Conservation (phyloP, 1,284 basidiomycete genomes). For the Malassezia caprae region DNA sequence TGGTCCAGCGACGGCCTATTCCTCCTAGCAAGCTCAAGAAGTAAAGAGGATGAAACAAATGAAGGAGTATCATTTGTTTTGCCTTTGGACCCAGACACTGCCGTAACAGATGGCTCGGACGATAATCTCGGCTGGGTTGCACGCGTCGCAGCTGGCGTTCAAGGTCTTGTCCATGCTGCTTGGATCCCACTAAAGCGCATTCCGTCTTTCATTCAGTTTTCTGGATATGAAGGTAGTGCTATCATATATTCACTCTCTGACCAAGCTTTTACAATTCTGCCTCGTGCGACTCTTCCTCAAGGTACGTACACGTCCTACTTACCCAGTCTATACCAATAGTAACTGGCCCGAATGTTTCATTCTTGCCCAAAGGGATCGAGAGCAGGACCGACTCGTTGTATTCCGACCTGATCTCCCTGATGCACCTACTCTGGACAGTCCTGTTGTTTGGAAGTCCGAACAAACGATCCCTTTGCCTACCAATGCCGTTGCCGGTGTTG, state of each 20-base stretch:
- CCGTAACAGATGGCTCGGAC: slow-evolving; percentile 32
- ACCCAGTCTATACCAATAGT: background rate
- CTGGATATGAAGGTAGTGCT: background rate
- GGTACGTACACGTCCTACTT: background rate
- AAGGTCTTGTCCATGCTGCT: slow-evolving; percentile 26
- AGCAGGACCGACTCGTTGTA: background rate
- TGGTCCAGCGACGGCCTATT: slow-evolving; percentile 38
- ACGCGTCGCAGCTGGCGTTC: slow-evolving; percentile 27
- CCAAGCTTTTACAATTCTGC: slow-evolving; percentile 7
- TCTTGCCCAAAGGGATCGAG: slow-evolving; percentile 2
- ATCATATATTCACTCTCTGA: slow-evolving; percentile 13
- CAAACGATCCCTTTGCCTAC: slow-evolving; percentile 6
- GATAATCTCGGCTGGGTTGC: slow-evolving; percentile 36
- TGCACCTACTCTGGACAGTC: background rate
- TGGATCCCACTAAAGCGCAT: slow-evolving; percentile 23
- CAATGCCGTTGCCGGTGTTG: background rate
- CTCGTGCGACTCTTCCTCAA: background rate
- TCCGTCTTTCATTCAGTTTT: slow-evolving; percentile 12
- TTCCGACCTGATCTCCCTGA: background rate
- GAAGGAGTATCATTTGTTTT: slow-evolving; percentile 31
- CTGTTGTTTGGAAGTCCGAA: background rate
- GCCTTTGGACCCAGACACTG: slow-evolving; percentile 33
- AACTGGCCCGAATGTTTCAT: slow-evolving; percentile 1
- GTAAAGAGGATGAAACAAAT: slow-evolving; percentile 1
- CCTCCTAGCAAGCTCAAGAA: slow-evolving; percentile 18